Conservation (phyloP, 1,139 yeast genomes). For the Geotrichum australiense region DNA sequence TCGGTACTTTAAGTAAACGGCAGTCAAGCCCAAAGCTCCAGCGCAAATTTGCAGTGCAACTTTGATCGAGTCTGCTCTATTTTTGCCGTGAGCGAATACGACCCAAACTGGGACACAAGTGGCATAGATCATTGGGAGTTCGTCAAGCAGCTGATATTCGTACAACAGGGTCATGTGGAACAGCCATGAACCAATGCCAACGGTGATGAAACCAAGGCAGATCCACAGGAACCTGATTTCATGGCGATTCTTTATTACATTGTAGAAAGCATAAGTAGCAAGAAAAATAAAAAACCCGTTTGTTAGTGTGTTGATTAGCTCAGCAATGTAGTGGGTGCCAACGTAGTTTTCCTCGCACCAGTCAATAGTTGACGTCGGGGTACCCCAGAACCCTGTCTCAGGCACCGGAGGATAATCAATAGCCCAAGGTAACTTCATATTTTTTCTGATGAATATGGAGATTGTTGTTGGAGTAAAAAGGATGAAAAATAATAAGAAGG, state of each 20-base stretch:
- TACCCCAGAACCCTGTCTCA: slow-evolving; percentile 30
- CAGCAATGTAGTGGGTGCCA: slow-evolving; percentile 76
- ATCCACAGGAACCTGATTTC: slow-evolving; percentile 67
- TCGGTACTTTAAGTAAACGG: slow-evolving; percentile 57
- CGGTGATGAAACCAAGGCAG: slow-evolving; percentile 73
- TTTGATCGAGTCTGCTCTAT: slow-evolving; percentile 34
- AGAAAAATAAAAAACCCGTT: slow-evolving; percentile 60
- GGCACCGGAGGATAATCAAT: slow-evolving; percentile 30
- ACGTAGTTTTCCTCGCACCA: slow-evolving; percentile 98
- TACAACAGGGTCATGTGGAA: slow-evolving; percentile 93
- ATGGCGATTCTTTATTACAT: slow-evolving; percentile 52
- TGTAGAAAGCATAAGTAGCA: slow-evolving; percentile 59
- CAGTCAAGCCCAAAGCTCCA: slow-evolving; percentile 51
- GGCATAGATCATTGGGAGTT: slow-evolving; percentile 95
- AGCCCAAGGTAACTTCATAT: slow-evolving; percentile 21
- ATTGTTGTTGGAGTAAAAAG: background rate
- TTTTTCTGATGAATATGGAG: too few species aligned
- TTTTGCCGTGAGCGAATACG: slow-evolving; percentile 60
- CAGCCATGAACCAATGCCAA: slow-evolving; percentile 90
- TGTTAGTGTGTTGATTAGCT: slow-evolving; percentile 74
- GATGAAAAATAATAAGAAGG: background rate
- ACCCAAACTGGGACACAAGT: slow-evolving; percentile 95
- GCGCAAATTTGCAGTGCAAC: slow-evolving; percentile 32
- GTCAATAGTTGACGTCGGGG: slow-evolving; percentile 62
- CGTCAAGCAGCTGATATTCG: slow-evolving; percentile 86